phyloP scores from a whole-genome alignment of 78 protist species.

The Chrysochromulina parva region DNA sequence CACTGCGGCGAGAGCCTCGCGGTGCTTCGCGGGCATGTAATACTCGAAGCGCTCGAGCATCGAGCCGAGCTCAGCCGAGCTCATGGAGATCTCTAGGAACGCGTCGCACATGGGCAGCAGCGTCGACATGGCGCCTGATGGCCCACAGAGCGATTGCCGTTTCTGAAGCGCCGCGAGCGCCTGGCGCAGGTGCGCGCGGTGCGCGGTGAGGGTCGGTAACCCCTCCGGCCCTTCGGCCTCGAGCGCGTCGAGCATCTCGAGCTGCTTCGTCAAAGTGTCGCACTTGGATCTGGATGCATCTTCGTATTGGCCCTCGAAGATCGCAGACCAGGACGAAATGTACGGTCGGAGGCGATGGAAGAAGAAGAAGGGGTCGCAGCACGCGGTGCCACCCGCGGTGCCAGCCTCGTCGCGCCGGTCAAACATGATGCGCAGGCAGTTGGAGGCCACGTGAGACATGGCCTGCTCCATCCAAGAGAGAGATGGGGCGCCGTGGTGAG shows the following conservation, averaged over 20 bases:
- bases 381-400: too few species aligned
- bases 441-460: background rate
- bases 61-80: background rate
- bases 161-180: background rate
- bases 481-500: too few species aligned
- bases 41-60: background rate
- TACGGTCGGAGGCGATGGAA: background rate
- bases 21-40: background rate
- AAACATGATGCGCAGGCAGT: conserved; percentile 8
- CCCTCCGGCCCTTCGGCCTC: background rate
- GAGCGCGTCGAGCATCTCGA: background rate
- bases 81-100: background rate
- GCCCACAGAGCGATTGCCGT: background rate
- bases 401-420: background rate
- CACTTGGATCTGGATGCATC: too few species aligned
- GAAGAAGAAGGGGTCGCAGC: background rate
- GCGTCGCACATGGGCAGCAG: background rate
- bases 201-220: background rate
- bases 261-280: background rate
- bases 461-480: background rate
- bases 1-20: background rate
- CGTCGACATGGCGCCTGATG: conserved; percentile 16
- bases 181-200: background rate
- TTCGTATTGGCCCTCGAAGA: background rate
- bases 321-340: background rate